Conservation (phyloP, 2,329 filamentous ascomycete genomes). For the Pyrenophora seminiperda region DNA sequence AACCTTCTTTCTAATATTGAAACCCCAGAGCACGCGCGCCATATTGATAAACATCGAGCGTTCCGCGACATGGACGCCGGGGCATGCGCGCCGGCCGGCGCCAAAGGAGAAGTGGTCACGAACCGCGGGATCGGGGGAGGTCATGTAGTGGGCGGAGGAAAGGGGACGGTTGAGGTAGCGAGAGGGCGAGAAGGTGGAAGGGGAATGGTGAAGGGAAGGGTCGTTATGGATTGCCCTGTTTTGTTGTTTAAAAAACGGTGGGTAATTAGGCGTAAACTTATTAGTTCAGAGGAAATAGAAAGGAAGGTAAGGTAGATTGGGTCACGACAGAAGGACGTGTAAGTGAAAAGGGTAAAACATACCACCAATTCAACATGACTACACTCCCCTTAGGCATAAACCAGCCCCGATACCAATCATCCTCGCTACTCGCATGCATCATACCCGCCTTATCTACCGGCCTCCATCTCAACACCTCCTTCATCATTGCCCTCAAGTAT, state of each 20-base stretch:
- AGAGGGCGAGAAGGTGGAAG: slow-evolving; percentile 39
- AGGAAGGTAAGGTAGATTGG: too few species aligned
- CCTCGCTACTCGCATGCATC: slow-evolving; percentile 41
- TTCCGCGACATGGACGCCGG: slow-evolving; percentile 46
- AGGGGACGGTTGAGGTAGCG: slow-evolving; percentile 32
- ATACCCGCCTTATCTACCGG: slow-evolving; percentile 43
- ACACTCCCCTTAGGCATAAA: slow-evolving; percentile 48
- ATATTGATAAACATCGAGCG: slow-evolving; percentile 46
- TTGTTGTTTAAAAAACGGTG: too few species aligned
- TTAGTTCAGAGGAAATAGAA: too few species aligned
- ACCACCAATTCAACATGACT: slow-evolving; percentile 44
- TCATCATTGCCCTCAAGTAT: slow-evolving; percentile 45
- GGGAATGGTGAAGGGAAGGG: slow-evolving; percentile 31
- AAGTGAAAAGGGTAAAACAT: slow-evolving; percentile 3
- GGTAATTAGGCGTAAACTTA: too few species aligned
- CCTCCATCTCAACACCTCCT: slow-evolving; percentile 40
- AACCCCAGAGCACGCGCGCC: slow-evolving; percentile 44
- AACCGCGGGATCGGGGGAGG: slow-evolving; percentile 34
- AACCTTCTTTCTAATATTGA: slow-evolving; percentile 37
- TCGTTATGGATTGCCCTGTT: slow-evolving; percentile 44
- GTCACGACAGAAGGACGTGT: not conserved
- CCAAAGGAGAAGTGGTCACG: slow-evolving; percentile 48
- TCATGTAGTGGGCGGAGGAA: slow-evolving; percentile 41
- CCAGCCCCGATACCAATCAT: slow-evolving; percentile 48
- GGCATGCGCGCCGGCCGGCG: slow-evolving; percentile 44